Evolutionary conservation across 164 flowering plant species (phyloP), one percentile per base, ranked within the genome.

Genomic region (Chloranthus sessilifolius): DNA sequence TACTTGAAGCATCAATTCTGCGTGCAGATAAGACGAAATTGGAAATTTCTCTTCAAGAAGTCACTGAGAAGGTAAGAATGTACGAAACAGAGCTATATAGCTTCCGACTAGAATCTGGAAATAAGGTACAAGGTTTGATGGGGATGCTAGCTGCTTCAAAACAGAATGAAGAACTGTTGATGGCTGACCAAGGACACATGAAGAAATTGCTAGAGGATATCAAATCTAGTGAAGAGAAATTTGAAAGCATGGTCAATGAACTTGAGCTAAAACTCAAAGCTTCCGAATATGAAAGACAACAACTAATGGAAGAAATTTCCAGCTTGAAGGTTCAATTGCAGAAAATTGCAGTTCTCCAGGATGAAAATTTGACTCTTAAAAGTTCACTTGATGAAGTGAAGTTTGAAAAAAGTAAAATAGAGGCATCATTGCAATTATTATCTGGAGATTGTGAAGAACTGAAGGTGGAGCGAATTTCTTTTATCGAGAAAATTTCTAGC

Each of bases 221-320:
- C 56, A 81, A 65, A 53, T 53, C 61, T 35, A 60, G 60, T 56
- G 88, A 82, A 74, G 88, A 73, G 24, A 78, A 70, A 42, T 42
- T 58, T 2, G 73, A 74, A 59, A 65, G 53, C 31, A 43, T 49
- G 4, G 45, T 67, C 2, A 70, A 53, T 62, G 74, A 55, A 23
- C 82, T 79, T 37, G 88, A 86, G 53, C 50, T 69, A 23, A 76
- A 78, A 66, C 79, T 84, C 55, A 70, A 79, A 43, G 70, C 75
- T 50, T 70, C 75, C 12, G 86, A 82, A 27, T 71, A 73, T 63
- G 84, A 77, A 66, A 56, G 68, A 21, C 75, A 75, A 46, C 78
- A 77, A 52, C 66, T 73, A 8, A 2, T 47, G 25, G 79, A 81
- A 65, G 82, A 86, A 63, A 56, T 52, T 16, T 50, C 63, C 9